Evolutionary conservation across 1,284 basidiomycete genomes (phyloP).

Genomic region (Xanthoconium separans): DNA sequence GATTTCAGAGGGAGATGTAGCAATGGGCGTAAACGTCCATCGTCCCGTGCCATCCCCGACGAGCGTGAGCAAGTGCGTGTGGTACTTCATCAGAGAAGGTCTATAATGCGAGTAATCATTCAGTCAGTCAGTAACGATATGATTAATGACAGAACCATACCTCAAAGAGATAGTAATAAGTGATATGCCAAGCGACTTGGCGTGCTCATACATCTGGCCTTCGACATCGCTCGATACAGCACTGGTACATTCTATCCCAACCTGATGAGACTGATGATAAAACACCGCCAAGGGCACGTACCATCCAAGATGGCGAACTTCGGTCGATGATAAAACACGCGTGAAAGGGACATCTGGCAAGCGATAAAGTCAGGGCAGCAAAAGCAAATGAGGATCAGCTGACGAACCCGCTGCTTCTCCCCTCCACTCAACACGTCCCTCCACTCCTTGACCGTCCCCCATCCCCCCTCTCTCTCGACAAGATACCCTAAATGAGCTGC

Average conservation of each 20-base stretch:
- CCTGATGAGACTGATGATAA: background rate
- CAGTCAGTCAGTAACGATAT: background rate
- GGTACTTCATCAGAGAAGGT: slow-evolving; percentile 80
- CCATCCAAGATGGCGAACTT: slow-evolving; percentile 76
- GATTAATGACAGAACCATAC: slow-evolving; percentile 34
- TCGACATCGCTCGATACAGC: slow-evolving; percentile 97
- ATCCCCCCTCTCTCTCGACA: slow-evolving; percentile 86
- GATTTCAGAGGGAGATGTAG: background rate
- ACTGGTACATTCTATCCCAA: slow-evolving; percentile 80
- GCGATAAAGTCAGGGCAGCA: background rate
- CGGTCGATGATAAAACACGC: slow-evolving; percentile 84
- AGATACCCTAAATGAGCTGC: slow-evolving; percentile 86
- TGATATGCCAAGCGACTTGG: slow-evolving; percentile 90
- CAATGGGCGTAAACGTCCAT: slow-evolving; percentile 61
- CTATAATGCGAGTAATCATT: slow-evolving; percentile 36
- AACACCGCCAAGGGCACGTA: slow-evolving; percentile 34
- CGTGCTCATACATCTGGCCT: slow-evolving; percentile 93
- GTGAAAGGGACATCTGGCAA: slow-evolving; percentile 80
- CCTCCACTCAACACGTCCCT: slow-evolving; percentile 92
- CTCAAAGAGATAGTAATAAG: slow-evolving; percentile 89
- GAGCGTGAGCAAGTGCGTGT: slow-evolving; percentile 77
- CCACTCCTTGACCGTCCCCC: slow-evolving; percentile 93
- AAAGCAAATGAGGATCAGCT: background rate
- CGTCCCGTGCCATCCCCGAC: slow-evolving; percentile 60
- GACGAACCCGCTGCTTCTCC: slow-evolving; percentile 85